Percentiles rank a stretch among this genome's conserved stretches.
Evolutionary conservation across 2,329 filamentous ascomycete genomes (phyloP).

Genomic region (Penicillium digitatum): DNA sequence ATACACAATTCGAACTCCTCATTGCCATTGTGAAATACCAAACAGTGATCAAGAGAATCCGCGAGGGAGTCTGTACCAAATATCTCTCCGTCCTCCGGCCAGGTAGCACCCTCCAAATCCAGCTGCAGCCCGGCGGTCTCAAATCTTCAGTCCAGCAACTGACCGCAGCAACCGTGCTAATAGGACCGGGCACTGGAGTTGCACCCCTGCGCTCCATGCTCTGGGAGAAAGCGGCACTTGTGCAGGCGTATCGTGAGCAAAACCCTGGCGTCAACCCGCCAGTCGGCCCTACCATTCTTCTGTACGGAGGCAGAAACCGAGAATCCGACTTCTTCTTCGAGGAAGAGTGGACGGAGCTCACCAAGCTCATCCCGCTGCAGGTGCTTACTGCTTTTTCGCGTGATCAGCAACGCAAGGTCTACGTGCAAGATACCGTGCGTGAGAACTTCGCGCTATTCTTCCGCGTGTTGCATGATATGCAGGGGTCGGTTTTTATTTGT

Average conservation of each 20-base stretch:
- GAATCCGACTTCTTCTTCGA: slow-evolving; percentile 76
- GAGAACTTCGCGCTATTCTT: slow-evolving; percentile 50
- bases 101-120: slow-evolving; percentile 58
- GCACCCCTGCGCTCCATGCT: slow-evolving; percentile 78
- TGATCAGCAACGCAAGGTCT: slow-evolving; percentile 61
- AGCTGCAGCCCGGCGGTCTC: slow-evolving; percentile 53
- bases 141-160: slow-evolving; percentile 47
- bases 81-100: slow-evolving; percentile 67
- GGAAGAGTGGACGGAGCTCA: slow-evolving; percentile 63
- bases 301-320: slow-evolving; percentile 79
- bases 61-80: slow-evolving; percentile 84
- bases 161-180: slow-evolving; percentile 63
- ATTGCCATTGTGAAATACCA: slow-evolving; percentile 88
- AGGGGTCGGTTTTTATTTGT: slow-evolving; percentile 52
- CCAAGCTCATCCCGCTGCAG: slow-evolving; percentile 44
- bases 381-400: slow-evolving; percentile 67
- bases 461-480: slow-evolving; percentile 48
- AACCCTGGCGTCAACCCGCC: slow-evolving; percentile 27
- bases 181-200: slow-evolving; percentile 81
- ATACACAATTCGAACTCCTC: slow-evolving; percentile 64
- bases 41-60: slow-evolving; percentile 76
- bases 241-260: slow-evolving; percentile 30
- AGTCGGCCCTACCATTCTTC: slow-evolving; percentile 56
- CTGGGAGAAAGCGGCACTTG: slow-evolving; percentile 60
- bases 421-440: slow-evolving; percentile 63